Conservation (phyloP, 2,329 filamentous ascomycete species). For the Sarocladium oryzae region DNA sequence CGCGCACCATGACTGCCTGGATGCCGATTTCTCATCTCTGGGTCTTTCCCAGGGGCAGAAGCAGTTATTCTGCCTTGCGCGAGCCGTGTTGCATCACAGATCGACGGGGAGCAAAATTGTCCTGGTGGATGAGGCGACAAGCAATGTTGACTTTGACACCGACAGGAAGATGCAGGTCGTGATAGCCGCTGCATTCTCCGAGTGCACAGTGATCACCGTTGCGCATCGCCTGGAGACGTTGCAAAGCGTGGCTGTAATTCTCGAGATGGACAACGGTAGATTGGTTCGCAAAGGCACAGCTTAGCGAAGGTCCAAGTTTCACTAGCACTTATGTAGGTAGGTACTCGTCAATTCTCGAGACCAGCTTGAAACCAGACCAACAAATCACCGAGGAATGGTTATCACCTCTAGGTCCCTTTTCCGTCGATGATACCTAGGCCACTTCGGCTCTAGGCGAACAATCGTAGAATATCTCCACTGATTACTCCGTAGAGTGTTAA, state of each 20-base stretch:
- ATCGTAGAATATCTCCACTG: too few relatives aligned
- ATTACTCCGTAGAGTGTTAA: too few relatives aligned
- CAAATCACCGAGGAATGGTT: too few relatives aligned
- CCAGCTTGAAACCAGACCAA: too few relatives aligned
- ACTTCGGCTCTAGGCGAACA: too few relatives aligned
- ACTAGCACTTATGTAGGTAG: too few relatives aligned
- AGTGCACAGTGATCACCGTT: conserved; percentile 22
- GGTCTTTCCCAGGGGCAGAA: neutral
- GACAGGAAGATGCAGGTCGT: conserved; percentile 19
- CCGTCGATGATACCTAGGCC: too few relatives aligned
- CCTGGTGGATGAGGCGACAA: conserved; percentile 22
- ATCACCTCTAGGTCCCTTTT: too few relatives aligned
- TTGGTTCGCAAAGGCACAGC: conserved; percentile 12
- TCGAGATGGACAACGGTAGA: conserved; percentile 21
- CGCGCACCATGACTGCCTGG: conserved; percentile 21
- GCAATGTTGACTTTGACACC: conserved; percentile 22
- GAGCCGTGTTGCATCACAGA: conserved; percentile 29
- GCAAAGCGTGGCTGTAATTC: conserved; percentile 18
- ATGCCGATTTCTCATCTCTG: conserved; percentile 6
- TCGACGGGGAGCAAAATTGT: conserved; percentile 15
- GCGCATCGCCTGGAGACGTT: conserved; percentile 22
- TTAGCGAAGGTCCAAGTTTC: too few relatives aligned
- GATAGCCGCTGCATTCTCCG: conserved; percentile 16
- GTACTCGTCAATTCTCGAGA: too few relatives aligned
- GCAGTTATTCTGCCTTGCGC: neutral